Base-by-base conservation (phyloP, 164 flowering plant genomes). In the Annona squamosa region DNA sequence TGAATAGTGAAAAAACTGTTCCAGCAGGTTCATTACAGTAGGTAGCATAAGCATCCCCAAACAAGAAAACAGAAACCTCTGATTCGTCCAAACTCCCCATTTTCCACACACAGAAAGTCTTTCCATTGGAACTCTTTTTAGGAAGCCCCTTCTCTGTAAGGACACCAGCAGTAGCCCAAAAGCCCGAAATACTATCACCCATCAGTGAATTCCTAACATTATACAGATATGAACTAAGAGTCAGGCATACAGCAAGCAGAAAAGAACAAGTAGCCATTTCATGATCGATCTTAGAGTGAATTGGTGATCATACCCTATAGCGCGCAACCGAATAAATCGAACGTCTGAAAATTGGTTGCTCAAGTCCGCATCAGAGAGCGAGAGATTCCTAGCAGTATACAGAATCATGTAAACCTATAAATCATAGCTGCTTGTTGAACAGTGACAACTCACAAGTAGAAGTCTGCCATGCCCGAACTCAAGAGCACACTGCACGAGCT, bases 131-230 rank as follows among this genome's bases (percentile, higher is more conserved):
- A 74, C 97, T 95, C 45, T 84, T 82, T 75, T 73, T 90, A 3
- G 82, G 86, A 18, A 2, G 65, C 61, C 94, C 94, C 80, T 87
- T 95, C 80, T 91, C 99, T 1, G 79, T 79, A 74, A 95, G 75
- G 71, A 95, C 91, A 52, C 93, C 98, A 74, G 85, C 87, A 48
- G 94, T 95, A n/a, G 91, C 94, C 98, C 98, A 95, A 81, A 90
- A 83, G 4, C 98, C 99, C 1, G 91, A 81, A 70, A 91, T 80
- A 37, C 80, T 86, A 76, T 93, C 97, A 48, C 96, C 93, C 13
- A 59, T 68, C 73, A 95, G 72, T 75, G 84, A 72, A 83, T 90
- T 93, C 89, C 97, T 94, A 72, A 66, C 5, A 77, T 63, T 43
- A 62, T 56, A 44, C 46, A 37, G 26, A 4, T 41, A 69, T 9